A percentile compares a stretch with the other conserved stretches of the same genome.
Conservation (phyloP, 495 filamentous ascomycete species). For the Tricharina praecox region DNA sequence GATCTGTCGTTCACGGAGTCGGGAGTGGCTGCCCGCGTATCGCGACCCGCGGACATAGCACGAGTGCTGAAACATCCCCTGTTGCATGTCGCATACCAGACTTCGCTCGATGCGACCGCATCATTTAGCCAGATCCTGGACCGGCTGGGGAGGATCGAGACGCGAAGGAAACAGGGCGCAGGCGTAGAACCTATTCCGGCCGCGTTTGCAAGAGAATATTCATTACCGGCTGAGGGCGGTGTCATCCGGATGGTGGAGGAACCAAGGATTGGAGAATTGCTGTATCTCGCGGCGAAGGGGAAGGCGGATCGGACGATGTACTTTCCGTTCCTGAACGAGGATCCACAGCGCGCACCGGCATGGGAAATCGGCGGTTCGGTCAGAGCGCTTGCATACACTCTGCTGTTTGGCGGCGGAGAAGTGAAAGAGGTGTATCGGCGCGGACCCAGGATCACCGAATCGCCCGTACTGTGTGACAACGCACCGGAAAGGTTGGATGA, state of each 20-base stretch:
- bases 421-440: constrained; percentile 16
- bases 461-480: not conserved
- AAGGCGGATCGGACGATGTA: constrained; percentile 10
- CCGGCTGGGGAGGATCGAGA: constrained; percentile 2
- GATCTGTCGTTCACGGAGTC: constrained; percentile 7
- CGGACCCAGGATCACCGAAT: constrained; percentile 12
- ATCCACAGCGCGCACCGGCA: constrained; percentile 12
- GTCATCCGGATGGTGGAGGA: constrained; percentile 8
- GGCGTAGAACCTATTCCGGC: constrained; percentile 1
- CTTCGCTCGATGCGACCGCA: not conserved
- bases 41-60: constrained; percentile 10
- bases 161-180: constrained; percentile 6
- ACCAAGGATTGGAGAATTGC: constrained; percentile 16
- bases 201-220: constrained; percentile 12
- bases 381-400: constrained; percentile 10
- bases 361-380: constrained; percentile 17
- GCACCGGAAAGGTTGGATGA: not conserved
- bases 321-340: constrained; percentile 22
- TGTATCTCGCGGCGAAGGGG: constrained; percentile 2
- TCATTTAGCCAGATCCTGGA: constrained; percentile 4
- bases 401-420: constrained; percentile 9
- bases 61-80: constrained; percentile 9
- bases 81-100: constrained; percentile 10
- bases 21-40: constrained; percentile 7
- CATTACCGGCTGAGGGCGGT: not conserved